Evolutionary conservation across 345 rosid species (phyloP).

Genomic region (Raphanus raphanistrum): DNA sequence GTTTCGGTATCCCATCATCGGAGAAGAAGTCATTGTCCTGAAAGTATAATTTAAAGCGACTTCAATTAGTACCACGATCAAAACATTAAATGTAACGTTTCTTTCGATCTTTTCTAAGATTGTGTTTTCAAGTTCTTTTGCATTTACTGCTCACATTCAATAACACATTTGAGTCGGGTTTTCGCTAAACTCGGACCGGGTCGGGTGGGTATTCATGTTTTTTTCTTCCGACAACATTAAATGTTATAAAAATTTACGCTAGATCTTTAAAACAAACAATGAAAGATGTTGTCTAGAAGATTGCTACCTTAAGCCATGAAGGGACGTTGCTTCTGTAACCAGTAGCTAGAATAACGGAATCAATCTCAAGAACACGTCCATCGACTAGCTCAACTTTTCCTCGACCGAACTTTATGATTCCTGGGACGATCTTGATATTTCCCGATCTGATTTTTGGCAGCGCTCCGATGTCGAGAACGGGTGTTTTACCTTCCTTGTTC

Average conservation of each 20-base stretch:
- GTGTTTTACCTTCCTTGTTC: constrained; percentile 69
- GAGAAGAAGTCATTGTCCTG: constrained; percentile 83
- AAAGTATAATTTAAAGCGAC: neutral
- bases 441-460: constrained; percentile 67
- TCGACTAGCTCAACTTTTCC: constrained; percentile 65
- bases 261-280: neutral
- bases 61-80: constrained; percentile 15
- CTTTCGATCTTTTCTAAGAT: neutral
- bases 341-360: constrained; percentile 78
- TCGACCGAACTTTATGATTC: constrained; percentile 54
- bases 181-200: constrained; percentile 31
- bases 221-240: constrained; percentile 29
- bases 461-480: constrained; percentile 79
- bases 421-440: constrained; percentile 69
- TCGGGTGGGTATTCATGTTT: constrained; percentile 31
- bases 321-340: constrained; percentile 95
- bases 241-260: neutral
- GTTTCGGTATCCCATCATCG: constrained; percentile 66
- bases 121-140: neutral
- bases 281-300: neutral
- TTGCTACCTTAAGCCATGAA: constrained; percentile 79
- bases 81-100: neutral
- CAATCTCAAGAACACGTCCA: constrained; percentile 59
- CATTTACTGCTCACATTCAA: constrained; percentile 24
- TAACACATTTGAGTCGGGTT: constrained; percentile 16